These are phyloP conservation scores for Plicaturopsis crispa DNA, from an alignment of 768 basidiomycete genomes.

Conservation along the genomic window DNA sequence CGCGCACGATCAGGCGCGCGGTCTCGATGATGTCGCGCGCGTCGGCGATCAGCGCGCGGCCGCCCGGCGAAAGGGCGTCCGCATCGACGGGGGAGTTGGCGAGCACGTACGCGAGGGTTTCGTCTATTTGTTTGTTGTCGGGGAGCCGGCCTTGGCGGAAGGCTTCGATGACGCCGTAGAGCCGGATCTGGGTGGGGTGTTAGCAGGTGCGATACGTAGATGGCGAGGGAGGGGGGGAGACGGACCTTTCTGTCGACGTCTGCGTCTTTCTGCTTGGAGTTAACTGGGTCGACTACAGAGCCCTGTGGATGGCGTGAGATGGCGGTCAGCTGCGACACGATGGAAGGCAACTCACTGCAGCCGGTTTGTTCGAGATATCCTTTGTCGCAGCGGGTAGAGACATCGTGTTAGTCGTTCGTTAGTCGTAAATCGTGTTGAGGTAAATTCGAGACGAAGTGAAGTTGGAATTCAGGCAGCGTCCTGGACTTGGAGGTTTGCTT, in stretches of 20 bases:
- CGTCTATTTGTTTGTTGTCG: slow-evolving; percentile 73
- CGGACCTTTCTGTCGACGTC: slow-evolving; percentile 75
- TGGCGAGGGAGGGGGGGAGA: neutral
- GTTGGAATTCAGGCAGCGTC: too few relatives aligned
- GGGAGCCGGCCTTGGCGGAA: slow-evolving; percentile 76
- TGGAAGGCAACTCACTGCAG: too few relatives aligned
- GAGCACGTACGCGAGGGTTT: slow-evolving; percentile 59
- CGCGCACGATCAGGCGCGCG: slow-evolving; percentile 53
- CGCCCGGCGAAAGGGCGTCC: neutral
- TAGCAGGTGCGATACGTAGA: slow-evolving; percentile 1
- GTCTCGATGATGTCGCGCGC: slow-evolving; percentile 76
- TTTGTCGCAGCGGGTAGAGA: slow-evolving; percentile 57
- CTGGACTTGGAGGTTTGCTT: too few relatives aligned
- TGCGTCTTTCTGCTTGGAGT: slow-evolving; percentile 51
- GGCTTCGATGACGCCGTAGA: slow-evolving; percentile 78
- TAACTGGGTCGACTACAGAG: slow-evolving; percentile 55
- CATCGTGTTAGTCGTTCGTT: too few relatives aligned
- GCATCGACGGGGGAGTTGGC: slow-evolving; percentile 22
- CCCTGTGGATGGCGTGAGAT: too few relatives aligned
- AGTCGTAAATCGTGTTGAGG: too few relatives aligned
- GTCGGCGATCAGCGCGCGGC: slow-evolving; percentile 64
- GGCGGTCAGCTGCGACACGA: too few relatives aligned
- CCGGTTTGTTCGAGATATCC: slow-evolving; percentile 54
- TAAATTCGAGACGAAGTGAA: too few relatives aligned
- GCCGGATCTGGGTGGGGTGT: slow-evolving; percentile 38